phyloP scores from a whole-genome alignment of 2,329 filamentous ascomycete species.

The Phialophora macrospora region DNA sequence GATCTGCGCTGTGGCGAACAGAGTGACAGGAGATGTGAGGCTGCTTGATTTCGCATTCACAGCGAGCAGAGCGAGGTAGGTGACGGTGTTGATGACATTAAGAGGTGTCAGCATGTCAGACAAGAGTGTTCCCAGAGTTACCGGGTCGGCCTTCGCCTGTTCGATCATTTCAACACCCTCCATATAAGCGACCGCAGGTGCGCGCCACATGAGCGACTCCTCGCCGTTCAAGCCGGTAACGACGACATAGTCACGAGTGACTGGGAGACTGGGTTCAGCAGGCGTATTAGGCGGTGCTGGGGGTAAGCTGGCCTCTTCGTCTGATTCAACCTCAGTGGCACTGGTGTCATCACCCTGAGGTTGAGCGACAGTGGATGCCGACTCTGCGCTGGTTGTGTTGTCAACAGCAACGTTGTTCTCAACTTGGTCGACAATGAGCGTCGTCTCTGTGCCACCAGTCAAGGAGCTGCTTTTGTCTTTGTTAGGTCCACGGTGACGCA shows the following conservation, averaged over 20 bases:
- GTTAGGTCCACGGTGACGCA: not conserved
- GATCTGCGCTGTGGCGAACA: conserved; percentile 26
- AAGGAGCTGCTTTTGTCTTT: not conserved
- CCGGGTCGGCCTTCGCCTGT: conserved; percentile 10
- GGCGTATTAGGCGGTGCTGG: not conserved
- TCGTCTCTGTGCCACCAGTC: not conserved
- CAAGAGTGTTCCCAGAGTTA: conserved; percentile 7
- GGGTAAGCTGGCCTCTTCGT: not conserved
- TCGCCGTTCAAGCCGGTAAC: not conserved
- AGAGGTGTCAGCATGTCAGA: conserved; percentile 6
- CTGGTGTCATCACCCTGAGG: not conserved
- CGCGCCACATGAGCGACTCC: not conserved
- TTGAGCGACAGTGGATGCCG: not conserved
- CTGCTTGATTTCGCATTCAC: conserved; percentile 4
- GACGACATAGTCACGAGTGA: not conserved
- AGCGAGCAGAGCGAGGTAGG: conserved; percentile 16
- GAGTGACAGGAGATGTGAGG: not conserved
- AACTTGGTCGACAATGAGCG: not conserved
- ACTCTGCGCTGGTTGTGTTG: not conserved
- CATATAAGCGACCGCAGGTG: not conserved
- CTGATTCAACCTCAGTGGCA: not conserved
- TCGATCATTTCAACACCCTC: conserved; percentile 24
- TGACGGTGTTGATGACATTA: conserved; percentile 12
- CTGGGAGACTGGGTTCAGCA: not conserved
- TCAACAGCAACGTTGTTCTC: not conserved